Conservation (phyloP, 225 moss, liverwort and hornwort species). For the Polytrichum commune region DNA sequence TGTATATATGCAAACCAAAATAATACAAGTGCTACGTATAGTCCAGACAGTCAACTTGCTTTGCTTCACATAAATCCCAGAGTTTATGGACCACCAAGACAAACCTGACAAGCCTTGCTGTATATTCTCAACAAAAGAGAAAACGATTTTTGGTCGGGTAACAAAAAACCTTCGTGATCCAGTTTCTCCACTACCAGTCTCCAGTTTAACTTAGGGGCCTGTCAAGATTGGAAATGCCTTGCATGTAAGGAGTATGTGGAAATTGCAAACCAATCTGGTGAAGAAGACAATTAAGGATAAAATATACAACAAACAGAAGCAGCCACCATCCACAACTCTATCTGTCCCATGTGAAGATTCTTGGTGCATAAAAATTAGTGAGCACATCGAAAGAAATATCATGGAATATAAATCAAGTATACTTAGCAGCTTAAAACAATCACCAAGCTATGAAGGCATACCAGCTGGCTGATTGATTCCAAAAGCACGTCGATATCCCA, state of each 20-base stretch:
- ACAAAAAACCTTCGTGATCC: conserved; percentile 84
- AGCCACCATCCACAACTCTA: neutral
- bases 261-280: neutral
- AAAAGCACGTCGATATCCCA: conserved; percentile 96
- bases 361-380: no score
- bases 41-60: conserved; percentile 4
- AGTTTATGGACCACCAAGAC: no score
- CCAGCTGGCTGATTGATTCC: conserved; percentile 80
- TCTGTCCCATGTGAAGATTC: no score
- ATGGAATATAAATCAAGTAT: neutral
- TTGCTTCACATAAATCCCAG: conserved; percentile 7
- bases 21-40: conserved; percentile 2
- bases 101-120: conserved; percentile 53
- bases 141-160: conserved; percentile 89
- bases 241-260: neutral
- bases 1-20: no score
- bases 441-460: conserved; percentile 24
- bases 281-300: neutral
- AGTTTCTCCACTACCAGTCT: conserved; percentile 76
- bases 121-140: conserved; percentile 73
- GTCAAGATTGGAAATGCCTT: conserved; percentile 5
- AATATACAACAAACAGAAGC: neutral
- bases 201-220: conserved; percentile 80
- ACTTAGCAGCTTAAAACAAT: no score
- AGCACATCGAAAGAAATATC: neutral